Evolutionary conservation across 2,329 filamentous ascomycete genomes (phyloP), one percentile per base, ranked within the genome.

Genomic region (Arachnopeziza araneosa): DNA sequence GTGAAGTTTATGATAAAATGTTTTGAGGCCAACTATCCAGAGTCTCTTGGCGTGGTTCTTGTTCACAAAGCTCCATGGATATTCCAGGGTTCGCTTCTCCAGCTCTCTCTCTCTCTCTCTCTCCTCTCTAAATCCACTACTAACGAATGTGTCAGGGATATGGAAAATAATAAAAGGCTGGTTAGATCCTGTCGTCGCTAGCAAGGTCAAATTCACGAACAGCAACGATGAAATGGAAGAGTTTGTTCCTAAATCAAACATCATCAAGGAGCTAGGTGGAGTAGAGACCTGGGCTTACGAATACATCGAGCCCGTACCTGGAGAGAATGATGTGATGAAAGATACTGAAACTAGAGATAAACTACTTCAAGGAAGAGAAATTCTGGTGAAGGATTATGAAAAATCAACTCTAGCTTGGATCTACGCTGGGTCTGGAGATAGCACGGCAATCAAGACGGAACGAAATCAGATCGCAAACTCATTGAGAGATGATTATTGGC

Each of bases 1-100:
- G 91, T 99, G 60, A 99, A 96, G 71, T 99, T 98, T 77, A 97
- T 99, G 89, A 97, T 99, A 75, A 96, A 96, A 75, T 96, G 93
- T 75, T 99, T 99, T 72, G 95, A 99, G 77, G 95, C 95, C 62
- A 98, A 99, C 74, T 99, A 98, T 69, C 95, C 95, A 0, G 95
- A 99, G 75, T 93, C 86, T 54, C 81, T 99, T 1, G 95, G 93
- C 26, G 83, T 89, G 1, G 91, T 98, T 2, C 83, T 98, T 52
- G 91, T 99, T 48, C 95, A 99, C 79, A 96, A 96, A 74, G 87
- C 95, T 0, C 95, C 95, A 2, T 99, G 95, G 95, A 79, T 99
- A 52, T 99, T 99, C 78, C 93, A 96, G 79, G 88, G 90, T 88
- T 55, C 9, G 57, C 24, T 58, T 22, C 21, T 52, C 50, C 19